These are phyloP conservation scores for Coriaria nepalensis DNA, from an alignment of 306 rosid species.

Conservation along the genomic window DNA sequence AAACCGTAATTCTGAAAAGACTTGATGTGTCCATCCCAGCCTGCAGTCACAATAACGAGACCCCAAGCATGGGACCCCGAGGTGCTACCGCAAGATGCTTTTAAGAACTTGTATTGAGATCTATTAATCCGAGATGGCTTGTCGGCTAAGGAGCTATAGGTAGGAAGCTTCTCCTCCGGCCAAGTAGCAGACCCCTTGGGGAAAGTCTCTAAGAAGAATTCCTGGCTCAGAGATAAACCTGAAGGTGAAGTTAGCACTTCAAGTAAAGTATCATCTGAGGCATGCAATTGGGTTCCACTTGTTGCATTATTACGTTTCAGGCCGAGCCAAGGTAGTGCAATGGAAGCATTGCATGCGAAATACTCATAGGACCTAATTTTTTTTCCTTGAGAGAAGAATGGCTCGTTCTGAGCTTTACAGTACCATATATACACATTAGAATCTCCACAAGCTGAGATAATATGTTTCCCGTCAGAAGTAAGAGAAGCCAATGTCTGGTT, in stretches of 20 bases:
- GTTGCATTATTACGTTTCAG: conserved; percentile 24
- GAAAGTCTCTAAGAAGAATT: conserved; percentile 52
- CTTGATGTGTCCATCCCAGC: conserved; percentile 88
- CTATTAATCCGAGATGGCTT: conserved; percentile 28
- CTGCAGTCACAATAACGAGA: conserved; percentile 86
- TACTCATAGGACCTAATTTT: conserved; percentile 49
- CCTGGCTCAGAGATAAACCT: conserved; percentile 50
- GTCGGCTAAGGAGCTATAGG: conserved; percentile 34
- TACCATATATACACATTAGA: conserved; percentile 68
- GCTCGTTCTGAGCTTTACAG: conserved; percentile 27
- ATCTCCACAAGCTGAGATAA: conserved; percentile 56
- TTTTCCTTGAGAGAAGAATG: conserved; percentile 34
- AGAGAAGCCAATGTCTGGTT: conserved; percentile 62
- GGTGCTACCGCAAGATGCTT: conserved; percentile 63
- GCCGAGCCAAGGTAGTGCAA: conserved; percentile 84
- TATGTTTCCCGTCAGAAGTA: conserved; percentile 71
- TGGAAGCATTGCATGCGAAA: conserved; percentile 48
- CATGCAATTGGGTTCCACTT: conserved; percentile 24
- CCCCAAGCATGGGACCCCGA: conserved; percentile 78
- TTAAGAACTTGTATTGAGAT: conserved; percentile 68
- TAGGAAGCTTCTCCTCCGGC: conserved; percentile 96
- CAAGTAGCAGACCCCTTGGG: conserved; percentile 93
- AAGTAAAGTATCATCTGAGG: conserved; percentile 20
- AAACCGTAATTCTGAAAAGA: conserved; percentile 80
- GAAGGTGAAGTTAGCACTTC: conserved; percentile 35